phyloP scores from a whole-genome alignment of 495 filamentous ascomycete genomes.

The Penicillium cosmopolitanum region DNA sequence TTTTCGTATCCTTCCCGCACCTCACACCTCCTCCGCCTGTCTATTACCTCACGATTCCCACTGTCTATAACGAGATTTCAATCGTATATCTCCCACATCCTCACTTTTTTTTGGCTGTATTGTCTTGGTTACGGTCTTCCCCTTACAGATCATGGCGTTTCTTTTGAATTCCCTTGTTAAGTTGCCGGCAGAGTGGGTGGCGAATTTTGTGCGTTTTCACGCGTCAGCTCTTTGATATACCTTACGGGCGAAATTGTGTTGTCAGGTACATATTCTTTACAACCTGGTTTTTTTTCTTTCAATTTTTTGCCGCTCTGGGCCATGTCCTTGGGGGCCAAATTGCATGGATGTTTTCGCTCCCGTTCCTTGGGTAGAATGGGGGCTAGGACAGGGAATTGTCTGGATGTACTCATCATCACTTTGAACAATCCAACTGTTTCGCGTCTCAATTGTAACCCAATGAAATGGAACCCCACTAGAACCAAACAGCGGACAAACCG shows the following conservation, averaged over 20 bases:
- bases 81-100: slow-evolving; percentile 27
- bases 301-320: not conserved
- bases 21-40: slow-evolving; percentile 23
- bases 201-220: slow-evolving; percentile 24
- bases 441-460: not conserved
- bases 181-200: slow-evolving; percentile 18
- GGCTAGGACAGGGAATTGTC: not conserved
- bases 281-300: slow-evolving; percentile 16
- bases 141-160: slow-evolving; percentile 40
- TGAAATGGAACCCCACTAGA: slow-evolving; percentile 5
- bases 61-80: slow-evolving; percentile 36
- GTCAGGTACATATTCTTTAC: slow-evolving; percentile 32
- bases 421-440: slow-evolving; percentile 5
- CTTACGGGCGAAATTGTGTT: slow-evolving; percentile 22
- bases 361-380: slow-evolving; percentile 10
- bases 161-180: slow-evolving; percentile 20
- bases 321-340: not conserved
- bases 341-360: not conserved
- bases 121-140: slow-evolving; percentile 14
- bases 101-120: slow-evolving; percentile 20
- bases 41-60: slow-evolving; percentile 37
- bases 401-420: slow-evolving; percentile 17
- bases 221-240: slow-evolving; percentile 27
- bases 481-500: slow-evolving; percentile 10
- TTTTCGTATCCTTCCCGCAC: not conserved